Conservation (phyloP, 2,329 filamentous ascomycete genomes). For the Trichocomaceae sp. region DNA sequence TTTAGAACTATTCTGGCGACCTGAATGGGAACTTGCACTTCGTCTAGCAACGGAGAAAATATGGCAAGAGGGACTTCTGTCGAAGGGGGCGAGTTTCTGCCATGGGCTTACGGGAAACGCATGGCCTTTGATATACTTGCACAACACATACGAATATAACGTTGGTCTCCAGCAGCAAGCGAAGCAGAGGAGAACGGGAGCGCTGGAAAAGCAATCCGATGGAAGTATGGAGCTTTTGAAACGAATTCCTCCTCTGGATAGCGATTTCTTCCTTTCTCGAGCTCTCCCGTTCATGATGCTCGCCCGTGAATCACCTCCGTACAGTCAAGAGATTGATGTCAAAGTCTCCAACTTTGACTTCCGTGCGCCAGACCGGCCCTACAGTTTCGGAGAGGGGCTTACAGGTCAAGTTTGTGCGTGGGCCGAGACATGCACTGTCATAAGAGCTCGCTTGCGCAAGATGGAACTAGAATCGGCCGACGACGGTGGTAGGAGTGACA, state of each 20-base stretch:
- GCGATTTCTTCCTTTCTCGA: slow-evolving; percentile 34
- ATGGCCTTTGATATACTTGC: slow-evolving; percentile 33
- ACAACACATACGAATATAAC: slow-evolving; percentile 32
- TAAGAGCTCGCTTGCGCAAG: slow-evolving; percentile 30
- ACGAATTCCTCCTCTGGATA: slow-evolving; percentile 16
- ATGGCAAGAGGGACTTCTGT: slow-evolving; percentile 38
- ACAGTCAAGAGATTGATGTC: slow-evolving; percentile 17
- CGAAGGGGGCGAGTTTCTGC: slow-evolving; percentile 37
- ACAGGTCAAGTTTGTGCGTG: slow-evolving; percentile 37
- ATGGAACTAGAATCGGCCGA: slow-evolving; percentile 21
- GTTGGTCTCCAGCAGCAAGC: background rate
- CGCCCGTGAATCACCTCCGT: slow-evolving; percentile 33
- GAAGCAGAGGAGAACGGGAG: slow-evolving; percentile 8
- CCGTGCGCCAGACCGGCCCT: slow-evolving; percentile 37
- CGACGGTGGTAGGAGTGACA: slow-evolving; percentile 6
- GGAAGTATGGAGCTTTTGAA: slow-evolving; percentile 18
- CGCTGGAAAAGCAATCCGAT: slow-evolving; percentile 18
- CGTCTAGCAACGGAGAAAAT: slow-evolving; percentile 28
- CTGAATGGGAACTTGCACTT: slow-evolving; percentile 34
- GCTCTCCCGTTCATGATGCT: slow-evolving; percentile 34
- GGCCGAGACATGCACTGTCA: slow-evolving; percentile 33
- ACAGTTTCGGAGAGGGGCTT: slow-evolving; percentile 35
- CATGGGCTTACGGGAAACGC: slow-evolving; percentile 39
- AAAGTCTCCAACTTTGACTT: slow-evolving; percentile 24
- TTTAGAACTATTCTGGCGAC: slow-evolving; percentile 27